phyloP scores from a whole-genome alignment of 2,329 filamentous ascomycete species.

The Periconia digitata region DNA sequence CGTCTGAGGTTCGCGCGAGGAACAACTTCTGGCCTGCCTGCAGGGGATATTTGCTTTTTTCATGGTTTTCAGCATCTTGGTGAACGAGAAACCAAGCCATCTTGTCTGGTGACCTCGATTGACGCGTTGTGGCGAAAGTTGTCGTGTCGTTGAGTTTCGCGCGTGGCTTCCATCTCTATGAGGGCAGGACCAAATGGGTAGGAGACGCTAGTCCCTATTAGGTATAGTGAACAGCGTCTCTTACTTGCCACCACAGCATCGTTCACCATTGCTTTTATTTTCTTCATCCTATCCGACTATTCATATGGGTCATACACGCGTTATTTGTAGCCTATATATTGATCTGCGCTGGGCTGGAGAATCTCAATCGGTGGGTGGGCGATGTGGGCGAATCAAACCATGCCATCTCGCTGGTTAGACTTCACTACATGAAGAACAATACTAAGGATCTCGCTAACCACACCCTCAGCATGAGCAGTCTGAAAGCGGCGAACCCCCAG shows the following conservation, averaged over 20 bases:
- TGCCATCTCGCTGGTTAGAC: constrained; percentile 17
- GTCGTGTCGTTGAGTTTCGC: neutral
- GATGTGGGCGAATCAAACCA: neutral
- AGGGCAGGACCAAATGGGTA: neutral
- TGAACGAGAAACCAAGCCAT: constrained; percentile 7
- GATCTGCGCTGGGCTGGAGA: too few relatives aligned
- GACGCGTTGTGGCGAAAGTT: constrained; percentile 5
- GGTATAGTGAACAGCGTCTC: neutral
- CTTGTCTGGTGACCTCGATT: constrained; percentile 1
- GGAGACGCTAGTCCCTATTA: neutral
- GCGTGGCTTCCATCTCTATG: neutral
- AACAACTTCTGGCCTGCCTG: neutral
- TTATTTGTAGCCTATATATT: neutral
- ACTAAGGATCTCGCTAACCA: constrained; percentile 30
- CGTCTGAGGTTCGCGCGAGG: neutral
- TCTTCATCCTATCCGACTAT: too few relatives aligned
- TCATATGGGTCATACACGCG: too few relatives aligned
- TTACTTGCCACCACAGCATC: too few relatives aligned
- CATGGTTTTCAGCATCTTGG: neutral
- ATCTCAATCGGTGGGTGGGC: too few relatives aligned
- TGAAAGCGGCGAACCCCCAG: constrained; percentile 10
- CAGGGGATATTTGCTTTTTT: neutral
- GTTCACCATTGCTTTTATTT: too few relatives aligned
- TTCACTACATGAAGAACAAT: constrained; percentile 33
- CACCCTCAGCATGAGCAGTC: constrained; percentile 7